phyloP scores from a whole-genome alignment of 768 basidiomycete species.

The Lactifluus subvellereus region DNA sequence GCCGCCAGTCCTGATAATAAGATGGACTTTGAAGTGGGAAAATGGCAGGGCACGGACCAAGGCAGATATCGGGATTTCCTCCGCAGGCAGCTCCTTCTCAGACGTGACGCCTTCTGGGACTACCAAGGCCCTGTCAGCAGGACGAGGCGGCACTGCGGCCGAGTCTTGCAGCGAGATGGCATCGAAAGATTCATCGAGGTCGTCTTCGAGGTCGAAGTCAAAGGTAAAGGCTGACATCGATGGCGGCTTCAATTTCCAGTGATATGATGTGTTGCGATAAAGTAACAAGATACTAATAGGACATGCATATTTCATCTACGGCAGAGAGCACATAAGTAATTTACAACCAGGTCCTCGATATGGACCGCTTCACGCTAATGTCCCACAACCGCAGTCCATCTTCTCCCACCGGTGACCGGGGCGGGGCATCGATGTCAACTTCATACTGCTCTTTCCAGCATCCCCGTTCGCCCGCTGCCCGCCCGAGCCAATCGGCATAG shows the following conservation, averaged over 20 bases:
- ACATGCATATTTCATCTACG: no score
- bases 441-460: slow-evolving; percentile 14
- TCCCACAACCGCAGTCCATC: slow-evolving; percentile 3
- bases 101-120: not conserved
- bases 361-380: slow-evolving; percentile 7
- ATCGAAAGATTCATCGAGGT: slow-evolving; percentile 28
- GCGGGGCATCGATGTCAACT: slow-evolving; percentile 11
- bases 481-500: slow-evolving; percentile 12
- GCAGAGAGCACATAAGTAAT: not conserved
- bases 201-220: slow-evolving; percentile 56
- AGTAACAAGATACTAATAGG: not conserved
- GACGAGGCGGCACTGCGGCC: not conserved
- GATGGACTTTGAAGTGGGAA: not conserved
- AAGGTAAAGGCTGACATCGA: slow-evolving; percentile 47
- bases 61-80: slow-evolving; percentile 24
- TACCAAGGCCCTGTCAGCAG: not conserved
- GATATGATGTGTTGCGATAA: no score
- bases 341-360: slow-evolving; percentile 12
- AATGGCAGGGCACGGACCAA: slow-evolving; percentile 29
- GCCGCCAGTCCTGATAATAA: slow-evolving; percentile 12
- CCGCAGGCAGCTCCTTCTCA: slow-evolving; percentile 2
- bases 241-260: no score
- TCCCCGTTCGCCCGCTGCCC: slow-evolving; percentile 4
- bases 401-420: not conserved
- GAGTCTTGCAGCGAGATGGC: not conserved